phyloP scores from a whole-genome alignment of 495 filamentous ascomycete genomes.

The Xylaria sp. region DNA sequence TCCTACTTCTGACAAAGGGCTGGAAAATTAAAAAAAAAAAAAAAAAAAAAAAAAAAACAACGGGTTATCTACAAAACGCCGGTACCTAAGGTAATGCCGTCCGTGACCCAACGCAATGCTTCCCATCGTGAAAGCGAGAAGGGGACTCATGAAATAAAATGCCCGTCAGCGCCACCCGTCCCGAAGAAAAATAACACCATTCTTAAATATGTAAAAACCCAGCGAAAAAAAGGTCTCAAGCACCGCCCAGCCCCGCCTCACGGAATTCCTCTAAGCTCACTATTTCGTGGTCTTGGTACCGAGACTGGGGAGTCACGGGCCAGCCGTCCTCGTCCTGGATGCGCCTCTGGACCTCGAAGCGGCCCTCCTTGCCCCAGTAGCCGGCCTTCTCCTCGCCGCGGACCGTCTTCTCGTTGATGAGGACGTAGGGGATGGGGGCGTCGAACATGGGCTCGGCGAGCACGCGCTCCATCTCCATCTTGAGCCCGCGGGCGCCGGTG shows the following conservation, averaged over 20 bases:
- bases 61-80: background rate
- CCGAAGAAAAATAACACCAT: background rate
- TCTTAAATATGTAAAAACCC: background rate
- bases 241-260: conserved; percentile 54
- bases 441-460: conserved; percentile 92
- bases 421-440: conserved; percentile 69
- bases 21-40: too few species aligned
- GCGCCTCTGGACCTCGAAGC: conserved; percentile 60
- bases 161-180: background rate
- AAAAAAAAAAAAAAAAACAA: too few species aligned
- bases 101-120: background rate
- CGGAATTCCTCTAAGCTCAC: conserved; percentile 46
- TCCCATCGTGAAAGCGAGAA: background rate
- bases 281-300: conserved; percentile 27
- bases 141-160: background rate
- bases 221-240: conserved; percentile 33
- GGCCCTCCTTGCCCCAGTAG: conserved; percentile 59
- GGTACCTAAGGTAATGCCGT: background rate
- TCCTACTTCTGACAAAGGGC: background rate
- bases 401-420: conserved; percentile 79
- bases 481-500: conserved; percentile 85
- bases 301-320: conserved; percentile 35
- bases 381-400: conserved; percentile 62
- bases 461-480: conserved; percentile 88
- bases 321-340: conserved; percentile 60